Percentiles rank a stretch among this genome's conserved stretches.
Evolutionary conservation across 108 stramenopile genomes (phyloP).

Genomic region (Epipyxis sp.): DNA sequence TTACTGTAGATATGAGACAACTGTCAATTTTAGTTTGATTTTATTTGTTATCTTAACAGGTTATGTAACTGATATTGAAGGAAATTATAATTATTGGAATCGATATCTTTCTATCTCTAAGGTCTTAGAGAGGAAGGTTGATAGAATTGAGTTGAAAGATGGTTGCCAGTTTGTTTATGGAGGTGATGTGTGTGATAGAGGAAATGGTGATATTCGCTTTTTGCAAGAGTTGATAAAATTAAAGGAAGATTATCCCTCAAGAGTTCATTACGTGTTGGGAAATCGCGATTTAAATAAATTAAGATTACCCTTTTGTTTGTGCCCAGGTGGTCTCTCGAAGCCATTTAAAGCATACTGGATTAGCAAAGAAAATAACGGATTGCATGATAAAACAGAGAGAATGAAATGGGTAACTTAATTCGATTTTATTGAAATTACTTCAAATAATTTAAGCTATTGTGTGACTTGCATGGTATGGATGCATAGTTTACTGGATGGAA

Average conservation of each 20-base stretch:
- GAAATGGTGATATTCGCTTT: slow-evolving; percentile 73
- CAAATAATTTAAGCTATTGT: neutral
- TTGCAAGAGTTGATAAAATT: slow-evolving; percentile 70
- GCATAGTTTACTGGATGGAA: no score
- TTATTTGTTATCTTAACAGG: no score
- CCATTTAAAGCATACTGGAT: neutral
- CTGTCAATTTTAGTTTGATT: no score
- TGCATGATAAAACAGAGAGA: neutral
- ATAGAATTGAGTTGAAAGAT: slow-evolving; percentile 31
- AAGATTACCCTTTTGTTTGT: slow-evolving; percentile 68
- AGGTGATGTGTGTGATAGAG: slow-evolving; percentile 81
- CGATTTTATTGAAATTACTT: neutral
- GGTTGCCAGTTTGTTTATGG: slow-evolving; percentile 55
- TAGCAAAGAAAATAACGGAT: neutral
- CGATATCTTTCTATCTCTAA: slow-evolving; percentile 60
- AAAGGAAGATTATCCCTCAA: slow-evolving; percentile 62
- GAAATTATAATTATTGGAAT: slow-evolving; percentile 65
- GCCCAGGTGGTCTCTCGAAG: neutral
- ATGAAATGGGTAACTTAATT: slow-evolving; percentile 23
- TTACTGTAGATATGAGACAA: no score
- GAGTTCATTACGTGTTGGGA: slow-evolving; percentile 74
- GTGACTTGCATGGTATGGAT: no score
- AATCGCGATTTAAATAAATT: slow-evolving; percentile 86
- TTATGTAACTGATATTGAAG: slow-evolving; percentile 75
- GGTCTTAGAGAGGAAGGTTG: slow-evolving; percentile 50